These are phyloP conservation scores for Nidula microcarpa DNA, from an alignment of 768 basidiomycete genomes.

Conservation along the genomic window DNA sequence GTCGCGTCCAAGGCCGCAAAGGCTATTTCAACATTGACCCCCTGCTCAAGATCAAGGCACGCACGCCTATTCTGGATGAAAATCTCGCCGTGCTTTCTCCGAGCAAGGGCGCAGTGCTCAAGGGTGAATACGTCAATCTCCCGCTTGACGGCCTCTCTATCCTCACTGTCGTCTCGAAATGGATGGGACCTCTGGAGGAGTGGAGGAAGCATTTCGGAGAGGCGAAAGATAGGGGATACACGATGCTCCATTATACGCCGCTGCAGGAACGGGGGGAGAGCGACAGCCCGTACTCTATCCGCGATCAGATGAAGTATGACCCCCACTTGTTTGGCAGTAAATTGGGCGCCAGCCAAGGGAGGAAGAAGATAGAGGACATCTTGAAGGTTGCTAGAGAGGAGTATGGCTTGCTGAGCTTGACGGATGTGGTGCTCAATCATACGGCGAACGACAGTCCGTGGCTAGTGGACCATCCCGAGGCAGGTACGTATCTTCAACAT, in stretches of 20 bases:
- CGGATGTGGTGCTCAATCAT: conserved; percentile 96
- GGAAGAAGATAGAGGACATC: conserved; percentile 55
- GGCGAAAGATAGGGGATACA: conserved; percentile 88
- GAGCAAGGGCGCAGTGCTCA: conserved; percentile 48
- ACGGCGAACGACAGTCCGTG: conserved; percentile 93
- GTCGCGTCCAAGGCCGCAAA: conserved; percentile 76
- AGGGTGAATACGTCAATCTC: conserved; percentile 56
- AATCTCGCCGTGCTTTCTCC: conserved; percentile 50
- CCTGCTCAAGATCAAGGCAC: conserved; percentile 69
- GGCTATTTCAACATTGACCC: conserved; percentile 99
- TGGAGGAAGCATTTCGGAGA: conserved; percentile 84
- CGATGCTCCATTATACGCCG: conserved; percentile 97
- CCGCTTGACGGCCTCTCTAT: conserved; percentile 88
- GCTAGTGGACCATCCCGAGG: conserved; percentile 93
- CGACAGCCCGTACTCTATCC: conserved; percentile 91
- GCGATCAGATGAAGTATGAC: conserved; percentile 83
- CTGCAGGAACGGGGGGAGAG: conserved; percentile 88
- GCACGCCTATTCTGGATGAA: conserved; percentile 67
- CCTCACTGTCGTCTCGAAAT: conserved; percentile 91
- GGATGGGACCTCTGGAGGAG: conserved; percentile 84
- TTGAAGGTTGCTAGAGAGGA: conserved; percentile 74
- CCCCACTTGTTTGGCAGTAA: conserved; percentile 57
- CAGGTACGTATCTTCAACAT: conserved; percentile 51
- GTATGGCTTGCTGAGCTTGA: conserved; percentile 85
- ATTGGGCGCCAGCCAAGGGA: conserved; percentile 44